These are phyloP conservation scores for Flaveria brownii DNA, from an alignment of 129 eudicot genomes.

Conservation along the genomic window DNA sequence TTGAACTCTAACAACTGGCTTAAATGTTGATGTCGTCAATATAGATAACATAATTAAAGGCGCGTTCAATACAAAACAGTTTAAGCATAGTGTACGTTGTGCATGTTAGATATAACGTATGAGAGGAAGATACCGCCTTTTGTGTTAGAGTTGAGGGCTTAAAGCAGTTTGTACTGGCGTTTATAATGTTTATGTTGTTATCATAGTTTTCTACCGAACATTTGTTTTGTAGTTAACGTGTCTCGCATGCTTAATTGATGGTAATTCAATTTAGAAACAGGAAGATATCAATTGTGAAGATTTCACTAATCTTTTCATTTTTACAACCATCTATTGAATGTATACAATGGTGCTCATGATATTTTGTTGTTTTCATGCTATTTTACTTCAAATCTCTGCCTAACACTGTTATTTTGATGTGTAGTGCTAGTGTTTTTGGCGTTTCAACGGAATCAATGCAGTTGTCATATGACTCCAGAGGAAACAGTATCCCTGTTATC, in stretches of 20 bases:
- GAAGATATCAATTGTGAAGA: neutral
- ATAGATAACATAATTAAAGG: neutral
- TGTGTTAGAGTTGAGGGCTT: too few species aligned
- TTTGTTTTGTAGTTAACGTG: neutral
- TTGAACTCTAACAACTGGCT: neutral
- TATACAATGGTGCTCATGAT: neutral
- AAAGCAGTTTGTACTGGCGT: too few species aligned
- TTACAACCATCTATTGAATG: neutral
- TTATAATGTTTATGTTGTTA: neutral
- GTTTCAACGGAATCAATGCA: constrained; percentile 98
- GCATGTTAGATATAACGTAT: too few species aligned
- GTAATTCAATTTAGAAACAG: neutral
- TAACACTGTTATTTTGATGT: constrained; percentile 25
- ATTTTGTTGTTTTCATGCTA: neutral
- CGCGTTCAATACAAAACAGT: too few species aligned
- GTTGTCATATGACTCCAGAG: constrained; percentile 73
- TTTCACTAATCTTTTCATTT: neutral
- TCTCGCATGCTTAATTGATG: neutral
- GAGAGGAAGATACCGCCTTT: too few species aligned
- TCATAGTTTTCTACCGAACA: neutral
- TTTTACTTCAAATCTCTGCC: neutral
- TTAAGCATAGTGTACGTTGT: too few species aligned
- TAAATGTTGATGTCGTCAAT: neutral
- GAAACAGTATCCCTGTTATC: constrained; percentile 84
- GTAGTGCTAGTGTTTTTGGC: constrained; percentile 89